These are phyloP conservation scores for Trypanosoma platydactyli DNA, from an alignment of 208 protist species.

Conservation along the genomic window DNA sequence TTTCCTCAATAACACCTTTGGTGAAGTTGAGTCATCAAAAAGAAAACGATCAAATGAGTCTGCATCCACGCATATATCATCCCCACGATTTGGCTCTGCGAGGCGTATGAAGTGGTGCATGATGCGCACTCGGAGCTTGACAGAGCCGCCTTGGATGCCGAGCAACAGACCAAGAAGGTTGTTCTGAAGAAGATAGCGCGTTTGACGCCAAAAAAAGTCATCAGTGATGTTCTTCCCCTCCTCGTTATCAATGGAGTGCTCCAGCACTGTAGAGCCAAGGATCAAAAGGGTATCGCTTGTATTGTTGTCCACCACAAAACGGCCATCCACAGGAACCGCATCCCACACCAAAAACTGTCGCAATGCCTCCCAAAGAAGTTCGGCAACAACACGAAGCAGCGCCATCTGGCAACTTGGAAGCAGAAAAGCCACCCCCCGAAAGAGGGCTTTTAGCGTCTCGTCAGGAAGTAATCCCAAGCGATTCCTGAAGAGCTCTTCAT, in stretches of 20 bases:
- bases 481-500: slow-evolving; percentile 13
- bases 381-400: slow-evolving; percentile 11
- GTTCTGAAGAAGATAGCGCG: slow-evolving; percentile 14
- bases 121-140: background rate
- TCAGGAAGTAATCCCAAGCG: slow-evolving; percentile 8
- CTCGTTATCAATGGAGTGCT: background rate
- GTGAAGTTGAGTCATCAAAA: slow-evolving; percentile 11
- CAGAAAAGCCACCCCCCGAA: slow-evolving; percentile 22
- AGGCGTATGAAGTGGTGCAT: slow-evolving; percentile 23
- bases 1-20: slow-evolving; percentile 12
- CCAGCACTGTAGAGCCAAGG: slow-evolving; percentile 12
- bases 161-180: slow-evolving; percentile 24
- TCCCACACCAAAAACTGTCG: slow-evolving; percentile 11
- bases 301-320: slow-evolving; percentile 1
- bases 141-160: background rate
- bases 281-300: slow-evolving; percentile 9
- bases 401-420: slow-evolving; percentile 10
- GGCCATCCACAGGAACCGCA: background rate
- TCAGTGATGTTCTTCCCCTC: background rate
- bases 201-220: slow-evolving; percentile 4
- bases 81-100: slow-evolving; percentile 9
- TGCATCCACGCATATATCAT: background rate
- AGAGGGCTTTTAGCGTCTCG: slow-evolving; percentile 11
- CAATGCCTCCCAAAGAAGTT: slow-evolving; percentile 23
- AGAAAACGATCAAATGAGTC: background rate